Percentiles rank a stretch among this genome's conserved stretches.
These are phyloP conservation scores for Aethionema arabicum DNA, from an alignment of 345 rosid genomes.

Conservation along the genomic window DNA sequence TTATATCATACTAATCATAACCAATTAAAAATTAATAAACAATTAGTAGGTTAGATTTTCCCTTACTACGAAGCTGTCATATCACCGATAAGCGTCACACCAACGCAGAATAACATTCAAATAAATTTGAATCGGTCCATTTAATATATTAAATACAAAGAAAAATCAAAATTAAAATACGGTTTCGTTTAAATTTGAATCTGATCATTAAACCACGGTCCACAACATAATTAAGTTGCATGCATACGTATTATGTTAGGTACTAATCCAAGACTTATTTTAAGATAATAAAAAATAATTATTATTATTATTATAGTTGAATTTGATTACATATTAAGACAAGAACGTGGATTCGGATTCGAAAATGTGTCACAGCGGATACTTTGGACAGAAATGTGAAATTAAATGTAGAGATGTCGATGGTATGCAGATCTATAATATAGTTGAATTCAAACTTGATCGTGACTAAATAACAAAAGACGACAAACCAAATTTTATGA, in stretches of 20 bases:
- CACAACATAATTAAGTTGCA: slow-evolving; percentile 8
- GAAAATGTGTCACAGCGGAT: slow-evolving; percentile 18
- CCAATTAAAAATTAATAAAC: no score
- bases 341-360: slow-evolving; percentile 17
- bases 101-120: background rate
- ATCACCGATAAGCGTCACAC: background rate
- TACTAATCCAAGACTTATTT: background rate
- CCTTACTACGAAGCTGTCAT: background rate
- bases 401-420: slow-evolving; percentile 20
- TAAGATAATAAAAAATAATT: background rate
- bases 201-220: background rate
- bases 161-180: background rate
- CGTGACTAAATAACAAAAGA: slow-evolving; percentile 20
- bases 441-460: slow-evolving; percentile 25
- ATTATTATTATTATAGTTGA: background rate
- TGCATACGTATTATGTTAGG: slow-evolving; percentile 5
- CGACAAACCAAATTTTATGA: slow-evolving; percentile 15
- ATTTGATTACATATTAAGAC: background rate
- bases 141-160: background rate
- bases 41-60: background rate
- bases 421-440: slow-evolving; percentile 6
- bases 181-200: slow-evolving; percentile 5
- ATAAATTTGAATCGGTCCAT: slow-evolving; percentile 4
- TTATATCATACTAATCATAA: no score
- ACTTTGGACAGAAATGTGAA: slow-evolving; percentile 15